Evolutionary conservation across 805 yeast species (phyloP).

Genomic region (Metschnikowia kofuensis): DNA sequence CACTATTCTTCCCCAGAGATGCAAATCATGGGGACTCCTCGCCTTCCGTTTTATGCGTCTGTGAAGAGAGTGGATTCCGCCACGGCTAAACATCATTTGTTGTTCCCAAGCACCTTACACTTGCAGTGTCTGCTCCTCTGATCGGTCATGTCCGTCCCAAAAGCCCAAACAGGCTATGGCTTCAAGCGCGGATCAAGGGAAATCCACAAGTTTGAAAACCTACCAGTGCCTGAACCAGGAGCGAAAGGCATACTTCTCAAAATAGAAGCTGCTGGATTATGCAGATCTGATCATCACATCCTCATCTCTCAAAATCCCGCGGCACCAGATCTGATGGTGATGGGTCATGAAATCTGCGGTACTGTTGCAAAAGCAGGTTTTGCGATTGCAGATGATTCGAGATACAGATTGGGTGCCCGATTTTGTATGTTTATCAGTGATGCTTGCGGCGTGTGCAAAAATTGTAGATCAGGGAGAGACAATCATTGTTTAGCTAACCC

Average conservation of each 20-base stretch:
- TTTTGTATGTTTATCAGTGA: conserved; percentile 27
- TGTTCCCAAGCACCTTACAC: not conserved
- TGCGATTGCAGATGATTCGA: conserved; percentile 19
- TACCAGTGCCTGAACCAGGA: conserved; percentile 32
- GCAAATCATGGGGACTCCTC: too few species aligned
- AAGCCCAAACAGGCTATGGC: conserved; percentile 33
- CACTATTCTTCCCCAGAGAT: too few species aligned
- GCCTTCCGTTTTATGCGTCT: too few species aligned
- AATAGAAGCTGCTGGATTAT: conserved; percentile 44
- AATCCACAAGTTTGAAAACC: conserved; percentile 25
- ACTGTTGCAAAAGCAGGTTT: conserved; percentile 31
- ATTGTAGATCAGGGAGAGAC: conserved; percentile 36
- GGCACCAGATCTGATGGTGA: conserved; percentile 31
- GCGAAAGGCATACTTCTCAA: conserved; percentile 31
- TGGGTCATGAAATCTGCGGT: conserved; percentile 48
- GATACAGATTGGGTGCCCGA: conserved; percentile 30
- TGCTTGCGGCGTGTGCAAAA: conserved; percentile 34
- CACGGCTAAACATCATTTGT: too few species aligned
- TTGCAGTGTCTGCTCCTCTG: too few species aligned
- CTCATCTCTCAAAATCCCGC: conserved; percentile 17
- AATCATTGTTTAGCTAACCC: conserved; percentile 23
- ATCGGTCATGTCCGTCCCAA: conserved; percentile 21
- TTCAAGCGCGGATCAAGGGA: conserved; percentile 25
- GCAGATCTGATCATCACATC: conserved; percentile 43
- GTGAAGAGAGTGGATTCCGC: too few species aligned